A percentile compares a stretch with the other conserved stretches of the same genome.
phyloP scores from a whole-genome alignment of 768 basidiomycete genomes.

The Lactifluus hygrophoroides region DNA sequence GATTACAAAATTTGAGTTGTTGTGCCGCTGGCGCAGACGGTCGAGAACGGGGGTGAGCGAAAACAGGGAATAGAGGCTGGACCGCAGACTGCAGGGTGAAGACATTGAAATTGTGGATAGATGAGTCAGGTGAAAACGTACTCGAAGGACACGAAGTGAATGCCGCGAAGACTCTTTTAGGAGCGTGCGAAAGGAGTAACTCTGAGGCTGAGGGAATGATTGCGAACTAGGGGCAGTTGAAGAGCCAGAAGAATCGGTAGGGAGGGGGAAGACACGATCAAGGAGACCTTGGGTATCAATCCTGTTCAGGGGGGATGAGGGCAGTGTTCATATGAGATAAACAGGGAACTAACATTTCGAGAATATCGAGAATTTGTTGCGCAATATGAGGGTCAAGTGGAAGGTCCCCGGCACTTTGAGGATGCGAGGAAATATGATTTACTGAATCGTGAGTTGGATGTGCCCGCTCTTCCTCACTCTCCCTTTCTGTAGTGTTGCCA shows the following conservation, averaged over 20 bases:
- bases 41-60: slow-evolving; percentile 55
- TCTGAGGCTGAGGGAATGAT: slow-evolving; percentile 22
- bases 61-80: slow-evolving; percentile 57
- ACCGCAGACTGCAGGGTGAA: slow-evolving; percentile 45
- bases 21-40: slow-evolving; percentile 55
- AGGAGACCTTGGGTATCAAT: slow-evolving; percentile 68
- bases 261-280: slow-evolving; percentile 66
- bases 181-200: slow-evolving; percentile 48
- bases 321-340: background rate
- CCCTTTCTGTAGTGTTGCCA: slow-evolving; percentile 24
- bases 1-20: slow-evolving; percentile 66
- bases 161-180: slow-evolving; percentile 45
- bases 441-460: slow-evolving; percentile 17
- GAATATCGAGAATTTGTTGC: slow-evolving; percentile 48
- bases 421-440: slow-evolving; percentile 21
- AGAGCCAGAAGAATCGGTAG: slow-evolving; percentile 34
- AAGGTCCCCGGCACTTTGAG: slow-evolving; percentile 38
- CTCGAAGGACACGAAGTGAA: slow-evolving; percentile 47
- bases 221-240: slow-evolving; percentile 27
- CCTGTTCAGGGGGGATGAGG: slow-evolving; percentile 30
- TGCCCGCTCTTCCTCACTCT: slow-evolving; percentile 25
- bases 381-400: slow-evolving; percentile 40
- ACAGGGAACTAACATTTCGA: slow-evolving; percentile 39
- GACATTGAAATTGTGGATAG: slow-evolving; percentile 1
- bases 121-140: slow-evolving; percentile 29